Percentiles rank a stretch among this genome's conserved stretches.
Conservation (phyloP, 441 rosid species). For the Cnidoscolus chayamansa region DNA sequence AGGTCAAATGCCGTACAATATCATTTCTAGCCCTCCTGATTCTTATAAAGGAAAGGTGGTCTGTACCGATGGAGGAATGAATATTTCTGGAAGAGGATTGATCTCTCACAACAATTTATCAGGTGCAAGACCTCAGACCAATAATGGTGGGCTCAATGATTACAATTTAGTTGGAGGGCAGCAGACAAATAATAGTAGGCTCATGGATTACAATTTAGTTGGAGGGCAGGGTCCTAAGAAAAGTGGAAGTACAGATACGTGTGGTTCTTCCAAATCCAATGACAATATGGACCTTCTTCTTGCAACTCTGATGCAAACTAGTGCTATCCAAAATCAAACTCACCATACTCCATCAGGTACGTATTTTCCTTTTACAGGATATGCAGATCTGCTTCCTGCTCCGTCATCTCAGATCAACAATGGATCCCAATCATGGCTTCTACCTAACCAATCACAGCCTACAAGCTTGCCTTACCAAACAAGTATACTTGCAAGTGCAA, state of each 20-base stretch:
- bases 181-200: neutral
- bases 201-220: neutral
- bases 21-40: slow-evolving; percentile 7
- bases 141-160: neutral
- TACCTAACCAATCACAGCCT: neutral
- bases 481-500: neutral
- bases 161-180: too few relatives aligned
- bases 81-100: slow-evolving; percentile 5
- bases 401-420: slow-evolving; percentile 2
- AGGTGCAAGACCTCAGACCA: neutral
- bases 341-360: slow-evolving; percentile 16
- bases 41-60: slow-evolving; percentile 23
- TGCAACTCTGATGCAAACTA: slow-evolving; percentile 18
- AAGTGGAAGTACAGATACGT: neutral
- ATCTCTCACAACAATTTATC: neutral
- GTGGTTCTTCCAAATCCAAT: neutral
- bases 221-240: neutral
- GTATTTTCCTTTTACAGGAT: slow-evolving; percentile 14
- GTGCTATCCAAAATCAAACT: slow-evolving; percentile 18
- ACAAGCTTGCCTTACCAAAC: neutral
- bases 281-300: slow-evolving; percentile 22
- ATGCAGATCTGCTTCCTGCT: neutral
- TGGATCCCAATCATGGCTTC: slow-evolving; percentile 7
- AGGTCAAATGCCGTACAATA: slow-evolving; percentile 4
- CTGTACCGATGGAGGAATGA: neutral